phyloP scores from a whole-genome alignment of 108 stramenopile genomes.

The Skeletonema tropicum region DNA sequence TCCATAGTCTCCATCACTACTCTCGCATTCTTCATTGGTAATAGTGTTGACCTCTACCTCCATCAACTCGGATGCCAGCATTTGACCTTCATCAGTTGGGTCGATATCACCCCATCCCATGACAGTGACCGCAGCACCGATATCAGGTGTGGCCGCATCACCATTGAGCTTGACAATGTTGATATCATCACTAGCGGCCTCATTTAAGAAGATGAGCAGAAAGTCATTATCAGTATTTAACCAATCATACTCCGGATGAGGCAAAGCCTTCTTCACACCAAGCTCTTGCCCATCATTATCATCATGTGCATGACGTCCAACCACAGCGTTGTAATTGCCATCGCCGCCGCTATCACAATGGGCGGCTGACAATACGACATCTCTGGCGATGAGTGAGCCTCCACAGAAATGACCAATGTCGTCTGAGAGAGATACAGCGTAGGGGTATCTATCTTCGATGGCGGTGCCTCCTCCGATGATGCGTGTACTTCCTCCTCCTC shows the following conservation, averaged over 20 bases:
- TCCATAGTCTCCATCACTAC: conserved; percentile 4
- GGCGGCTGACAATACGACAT: conserved; percentile 19
- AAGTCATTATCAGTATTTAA: conserved; percentile 28
- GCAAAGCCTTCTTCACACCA: conserved; percentile 7
- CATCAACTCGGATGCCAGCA: conserved; percentile 10
- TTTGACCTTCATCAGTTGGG: not conserved
- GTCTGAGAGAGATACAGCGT: conserved; percentile 22
- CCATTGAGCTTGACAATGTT: conserved; percentile 24
- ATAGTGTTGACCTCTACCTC: conserved; percentile 22
- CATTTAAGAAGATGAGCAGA: conserved; percentile 31
- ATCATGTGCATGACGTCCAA: conserved; percentile 16
- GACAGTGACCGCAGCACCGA: conserved; percentile 37
- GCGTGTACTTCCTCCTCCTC: not conserved
- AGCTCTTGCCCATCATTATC: conserved; percentile 17
- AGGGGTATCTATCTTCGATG: conserved; percentile 13
- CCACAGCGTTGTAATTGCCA: conserved; percentile 4
- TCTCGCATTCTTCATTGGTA: conserved; percentile 21
- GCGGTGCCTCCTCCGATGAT: conserved; percentile 28
- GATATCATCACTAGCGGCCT: conserved; percentile 14
- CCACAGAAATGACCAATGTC: conserved; percentile 20
- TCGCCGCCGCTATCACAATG: conserved; percentile 5
- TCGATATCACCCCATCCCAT: conserved; percentile 59
- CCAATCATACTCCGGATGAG: conserved; percentile 22
- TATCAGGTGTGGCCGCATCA: not conserved
- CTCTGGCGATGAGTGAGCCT: conserved; percentile 27